Percentiles rank a stretch among this genome's conserved stretches.
These are phyloP conservation scores for Trametes cubensis DNA, from an alignment of 768 basidiomycete genomes.

Conservation along the genomic window DNA sequence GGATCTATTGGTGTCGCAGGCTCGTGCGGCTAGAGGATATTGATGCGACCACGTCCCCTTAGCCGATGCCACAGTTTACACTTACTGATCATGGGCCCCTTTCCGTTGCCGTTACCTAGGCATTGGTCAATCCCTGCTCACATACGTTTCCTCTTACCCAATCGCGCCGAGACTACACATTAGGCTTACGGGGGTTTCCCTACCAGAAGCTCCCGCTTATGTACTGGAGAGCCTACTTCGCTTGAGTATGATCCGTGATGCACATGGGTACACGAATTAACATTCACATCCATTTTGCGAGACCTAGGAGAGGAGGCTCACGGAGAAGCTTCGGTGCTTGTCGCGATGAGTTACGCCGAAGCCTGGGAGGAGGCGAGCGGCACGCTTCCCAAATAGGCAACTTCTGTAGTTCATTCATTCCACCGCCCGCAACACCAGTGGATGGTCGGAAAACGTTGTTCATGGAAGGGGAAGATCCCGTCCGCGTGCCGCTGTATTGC, in stretches of 20 bases:
- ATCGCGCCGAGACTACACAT: too few relatives aligned
- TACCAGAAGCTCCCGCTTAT: too few relatives aligned
- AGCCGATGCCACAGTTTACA: not conserved
- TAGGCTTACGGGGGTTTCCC: too few relatives aligned
- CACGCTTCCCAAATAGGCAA: conserved; percentile 9
- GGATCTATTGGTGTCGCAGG: conserved; percentile 28
- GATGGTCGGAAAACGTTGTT: not conserved
- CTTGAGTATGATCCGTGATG: too few relatives aligned
- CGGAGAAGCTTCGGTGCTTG: conserved; percentile 14
- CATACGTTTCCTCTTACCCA: too few relatives aligned
- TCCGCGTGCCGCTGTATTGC: not conserved
- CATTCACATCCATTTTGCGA: too few relatives aligned
- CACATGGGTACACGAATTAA: not conserved
- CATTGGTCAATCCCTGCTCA: too few relatives aligned
- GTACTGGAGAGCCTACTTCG: too few relatives aligned
- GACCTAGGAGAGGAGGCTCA: too few relatives aligned
- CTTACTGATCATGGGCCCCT: not conserved
- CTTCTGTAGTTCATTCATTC: conserved; percentile 9
- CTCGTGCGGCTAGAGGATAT: conserved; percentile 14
- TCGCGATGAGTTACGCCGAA: conserved; percentile 6
- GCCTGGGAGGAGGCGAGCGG: not conserved
- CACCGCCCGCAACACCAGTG: not conserved
- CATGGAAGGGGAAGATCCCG: not conserved
- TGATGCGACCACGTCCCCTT: not conserved
- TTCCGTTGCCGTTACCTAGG: too few relatives aligned